Base-by-base conservation (phyloP, 257 asterid genomes). In the Nicotiana obtusifolia region DNA sequence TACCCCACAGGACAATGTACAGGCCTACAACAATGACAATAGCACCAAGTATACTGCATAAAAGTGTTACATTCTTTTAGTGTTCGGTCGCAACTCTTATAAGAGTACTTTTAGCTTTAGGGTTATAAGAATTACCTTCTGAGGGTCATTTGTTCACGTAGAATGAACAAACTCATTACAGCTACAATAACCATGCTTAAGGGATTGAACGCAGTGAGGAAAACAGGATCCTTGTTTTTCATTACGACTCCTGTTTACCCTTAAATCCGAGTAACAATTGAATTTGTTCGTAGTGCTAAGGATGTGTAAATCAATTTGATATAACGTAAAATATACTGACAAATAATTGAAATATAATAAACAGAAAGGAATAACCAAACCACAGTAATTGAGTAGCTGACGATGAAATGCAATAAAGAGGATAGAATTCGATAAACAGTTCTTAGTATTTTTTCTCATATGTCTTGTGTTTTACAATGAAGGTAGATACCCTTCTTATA, bases 1-100 rank as follows among this genome's bases (percentile, higher is more conserved):
- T 95, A 52, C 98, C 97, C 97, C 99, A 95, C 15, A 95, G 92
- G 15, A 95, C 98, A 37, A 91, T 89, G 78, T 95, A 95, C 47
- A 95, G 95, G n/a, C 99, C 97, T 5, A 87, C 47, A 60, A 95
- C 94, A 5, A 95, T 95, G 37, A 92, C 89, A 37, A 86, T 41
- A 47, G 98, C 99, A 24, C 99, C 99, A 19, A 92, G 67, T 76
- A 95, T 81, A 94, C 98, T 95, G 88, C 59, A 37, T 80, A 81
- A 66, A 56, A 13, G 4, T 10, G 13, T 7, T 26, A 53, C 60
- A 76, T 54, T 66, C 80, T 77, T 77, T 53, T 41, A 17, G 30
- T 56, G 47, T 33, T 76, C n/a, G 65, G 28, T 41, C 62, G 13
- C 62, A 37, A 26, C 44, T 37, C 87, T 81, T 37, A 57, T 66